A percentile compares a stretch with the other conserved stretches of the same genome.
Conservation (phyloP, 192 early-diverging fungal species). For the Thoreauomyces humboldtii region DNA sequence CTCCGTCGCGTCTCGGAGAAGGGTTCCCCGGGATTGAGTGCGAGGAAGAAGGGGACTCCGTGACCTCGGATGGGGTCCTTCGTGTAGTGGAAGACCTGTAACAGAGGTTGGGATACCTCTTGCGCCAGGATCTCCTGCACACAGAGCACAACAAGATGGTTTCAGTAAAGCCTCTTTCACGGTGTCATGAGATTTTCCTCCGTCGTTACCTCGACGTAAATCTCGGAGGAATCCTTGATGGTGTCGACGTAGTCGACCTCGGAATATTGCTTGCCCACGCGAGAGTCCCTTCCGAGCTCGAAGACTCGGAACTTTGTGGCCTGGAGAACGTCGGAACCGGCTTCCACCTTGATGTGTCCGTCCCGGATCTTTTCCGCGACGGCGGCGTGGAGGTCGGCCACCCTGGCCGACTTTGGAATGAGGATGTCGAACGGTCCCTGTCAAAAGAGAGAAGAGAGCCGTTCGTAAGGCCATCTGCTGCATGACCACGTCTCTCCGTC, state of each 20-base stretch:
- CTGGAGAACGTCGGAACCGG: constrained; percentile 9
- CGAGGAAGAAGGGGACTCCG: constrained; percentile 74
- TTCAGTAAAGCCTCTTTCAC: background rate
- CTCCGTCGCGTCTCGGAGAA: constrained; percentile 71
- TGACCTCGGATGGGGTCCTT: constrained; percentile 67
- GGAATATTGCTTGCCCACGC: background rate
- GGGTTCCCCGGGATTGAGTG: constrained; percentile 48
- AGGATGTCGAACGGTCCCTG: constrained; percentile 63
- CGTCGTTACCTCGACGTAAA: constrained; percentile 11
- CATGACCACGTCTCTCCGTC: too few species aligned
- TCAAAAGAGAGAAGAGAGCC: background rate
- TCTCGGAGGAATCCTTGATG: constrained; percentile 5
- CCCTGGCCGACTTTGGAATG: constrained; percentile 56
- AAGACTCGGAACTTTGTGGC: background rate
- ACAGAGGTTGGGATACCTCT: constrained; percentile 29
- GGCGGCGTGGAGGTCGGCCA: constrained; percentile 47
- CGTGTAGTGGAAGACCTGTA: constrained; percentile 77
- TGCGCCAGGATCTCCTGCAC: constrained; percentile 8
- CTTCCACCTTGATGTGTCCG: constrained; percentile 8
- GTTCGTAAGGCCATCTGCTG: too few species aligned
- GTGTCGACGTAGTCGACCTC: constrained; percentile 6
- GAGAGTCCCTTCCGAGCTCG: background rate
- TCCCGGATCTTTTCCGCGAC: constrained; percentile 42
- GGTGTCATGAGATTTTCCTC: too few species aligned
- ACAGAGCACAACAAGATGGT: background rate